These are phyloP conservation scores for Aplosporella prunicola DNA, from an alignment of 2,329 filamentous ascomycete genomes.

Conservation along the genomic window DNA sequence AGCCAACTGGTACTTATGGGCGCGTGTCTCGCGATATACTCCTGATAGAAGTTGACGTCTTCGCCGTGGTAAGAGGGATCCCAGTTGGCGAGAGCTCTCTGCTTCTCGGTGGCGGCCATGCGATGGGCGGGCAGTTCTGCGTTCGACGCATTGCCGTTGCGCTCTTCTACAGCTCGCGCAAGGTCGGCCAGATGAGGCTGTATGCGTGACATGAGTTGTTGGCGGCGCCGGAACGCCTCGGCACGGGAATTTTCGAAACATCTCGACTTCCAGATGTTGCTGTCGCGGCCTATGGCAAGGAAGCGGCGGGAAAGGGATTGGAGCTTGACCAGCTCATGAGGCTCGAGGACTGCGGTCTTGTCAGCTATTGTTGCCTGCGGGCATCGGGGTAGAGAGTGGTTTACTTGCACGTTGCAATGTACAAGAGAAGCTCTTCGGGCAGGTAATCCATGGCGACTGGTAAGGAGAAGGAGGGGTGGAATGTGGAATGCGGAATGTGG, in stretches of 20 bases:
- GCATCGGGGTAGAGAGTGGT: slow-evolving; percentile 3
- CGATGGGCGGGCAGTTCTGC: slow-evolving; percentile 22
- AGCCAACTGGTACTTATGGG: slow-evolving; percentile 70
- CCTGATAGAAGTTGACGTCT: slow-evolving; percentile 72
- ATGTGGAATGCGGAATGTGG: not conserved
- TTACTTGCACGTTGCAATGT: slow-evolving; percentile 33
- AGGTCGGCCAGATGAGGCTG: slow-evolving; percentile 36
- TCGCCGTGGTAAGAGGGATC: slow-evolving; percentile 68
- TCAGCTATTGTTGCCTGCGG: slow-evolving; percentile 12
- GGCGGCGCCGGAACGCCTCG: slow-evolving; percentile 51
- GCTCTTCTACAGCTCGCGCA: slow-evolving; percentile 31
- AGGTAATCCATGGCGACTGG: slow-evolving; percentile 13
- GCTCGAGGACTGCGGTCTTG: slow-evolving; percentile 47
- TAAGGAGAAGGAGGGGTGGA: not conserved
- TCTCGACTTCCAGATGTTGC: slow-evolving; percentile 63
- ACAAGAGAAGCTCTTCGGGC: slow-evolving; percentile 34
- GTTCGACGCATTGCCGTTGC: slow-evolving; percentile 19
- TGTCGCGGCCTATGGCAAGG: slow-evolving; percentile 59
- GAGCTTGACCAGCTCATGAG: slow-evolving; percentile 54
- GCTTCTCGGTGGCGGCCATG: slow-evolving; percentile 31
- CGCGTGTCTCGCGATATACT: slow-evolving; percentile 76
- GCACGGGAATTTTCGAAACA: slow-evolving; percentile 64
- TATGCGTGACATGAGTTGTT: slow-evolving; percentile 26
- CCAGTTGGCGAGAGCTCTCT: slow-evolving; percentile 60
- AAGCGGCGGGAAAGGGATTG: slow-evolving; percentile 62